Base-by-base conservation (phyloP, 2,329 filamentous ascomycete genomes). In the Parascedosporium putredinis region DNA sequence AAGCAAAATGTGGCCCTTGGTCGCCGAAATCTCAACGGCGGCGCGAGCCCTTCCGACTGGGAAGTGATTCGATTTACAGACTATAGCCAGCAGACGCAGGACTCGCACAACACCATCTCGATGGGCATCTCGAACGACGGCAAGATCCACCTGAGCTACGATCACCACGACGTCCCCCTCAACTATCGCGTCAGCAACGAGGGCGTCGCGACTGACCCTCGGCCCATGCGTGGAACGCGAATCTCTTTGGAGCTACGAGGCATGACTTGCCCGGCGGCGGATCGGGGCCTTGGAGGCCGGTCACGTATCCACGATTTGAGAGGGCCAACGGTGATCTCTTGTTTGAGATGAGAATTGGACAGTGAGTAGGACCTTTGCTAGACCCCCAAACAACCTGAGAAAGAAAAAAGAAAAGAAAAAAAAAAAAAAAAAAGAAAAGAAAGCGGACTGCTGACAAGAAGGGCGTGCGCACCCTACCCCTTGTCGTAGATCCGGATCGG, bases 231-330 rank as follows among this genome's bases (percentile, higher is more conserved):
- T 57, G 55, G 55, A 51, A 29, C 5, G 51, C 52, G n/a, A 34
- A 42, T 5, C 44, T 56, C 9, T 57, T 56, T 23, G 51, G 49
- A 3, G 5, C 23, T 16, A 55, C 54, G 14, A 12, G 50, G 8
- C 54, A 57, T 34, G 45, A 43, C 3, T 47, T 57, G 8, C 53
- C 55, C 2, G 54, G 55, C 6, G 50, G 47, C 1, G 29, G 49
- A 5, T 14, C 27, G 8, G 53, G 52, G 1, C 54, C 52, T 4
- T 55, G 54, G 52, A 52, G 45, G 12, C 54, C 54, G 3, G 44
- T 57, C n/a, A 56, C 55, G 2, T 57, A 57, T 36, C 55, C 55
- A 8, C 47, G 54, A 2, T 57, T 57, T 29, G 50, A 57, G 48
- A 36, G 38, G 6, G 50, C 52, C 2, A 53, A 48, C 5, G 54